Percentiles rank a stretch among this genome's conserved stretches.
Conservation (phyloP, 257 asterid species). For the Forsythia viridissima region DNA sequence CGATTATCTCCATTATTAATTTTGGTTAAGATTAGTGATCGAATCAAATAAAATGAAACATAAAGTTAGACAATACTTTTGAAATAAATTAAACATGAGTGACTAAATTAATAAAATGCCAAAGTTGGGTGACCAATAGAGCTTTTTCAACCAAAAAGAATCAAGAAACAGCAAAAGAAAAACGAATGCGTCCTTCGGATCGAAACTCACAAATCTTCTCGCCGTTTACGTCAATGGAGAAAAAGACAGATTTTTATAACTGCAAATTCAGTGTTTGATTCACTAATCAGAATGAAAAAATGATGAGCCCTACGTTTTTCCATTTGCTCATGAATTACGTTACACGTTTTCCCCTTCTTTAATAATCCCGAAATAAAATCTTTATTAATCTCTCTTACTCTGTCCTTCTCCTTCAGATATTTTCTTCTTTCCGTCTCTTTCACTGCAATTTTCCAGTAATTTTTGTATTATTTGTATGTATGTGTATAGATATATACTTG, state of each 20-base stretch:
- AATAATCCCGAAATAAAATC: neutral
- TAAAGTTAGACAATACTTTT: no score
- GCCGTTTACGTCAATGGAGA: constrained; percentile 11
- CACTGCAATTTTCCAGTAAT: neutral
- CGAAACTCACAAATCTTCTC: neutral
- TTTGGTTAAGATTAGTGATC: no score
- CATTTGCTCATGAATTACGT: constrained; percentile 8
- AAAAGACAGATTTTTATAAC: neutral
- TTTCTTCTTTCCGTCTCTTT: neutral
- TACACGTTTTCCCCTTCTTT: constrained; percentile 18
- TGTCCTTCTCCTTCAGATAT: constrained; percentile 20
- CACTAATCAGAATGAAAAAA: neutral
- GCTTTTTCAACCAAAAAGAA: no score
- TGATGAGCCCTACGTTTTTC: neutral
- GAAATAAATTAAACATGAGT: no score
- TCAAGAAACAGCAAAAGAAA: neutral
- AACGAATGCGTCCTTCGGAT: neutral
- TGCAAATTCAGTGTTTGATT: neutral
- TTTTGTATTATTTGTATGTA: neutral
- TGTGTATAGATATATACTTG: neutral
- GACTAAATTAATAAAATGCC: no score
- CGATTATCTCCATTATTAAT: no score
- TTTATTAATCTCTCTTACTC: neutral
- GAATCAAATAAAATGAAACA: no score
- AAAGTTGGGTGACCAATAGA: no score